Evolutionary conservation across 441 rosid genomes (phyloP).

Genomic region (Gossypium davidsonii): DNA sequence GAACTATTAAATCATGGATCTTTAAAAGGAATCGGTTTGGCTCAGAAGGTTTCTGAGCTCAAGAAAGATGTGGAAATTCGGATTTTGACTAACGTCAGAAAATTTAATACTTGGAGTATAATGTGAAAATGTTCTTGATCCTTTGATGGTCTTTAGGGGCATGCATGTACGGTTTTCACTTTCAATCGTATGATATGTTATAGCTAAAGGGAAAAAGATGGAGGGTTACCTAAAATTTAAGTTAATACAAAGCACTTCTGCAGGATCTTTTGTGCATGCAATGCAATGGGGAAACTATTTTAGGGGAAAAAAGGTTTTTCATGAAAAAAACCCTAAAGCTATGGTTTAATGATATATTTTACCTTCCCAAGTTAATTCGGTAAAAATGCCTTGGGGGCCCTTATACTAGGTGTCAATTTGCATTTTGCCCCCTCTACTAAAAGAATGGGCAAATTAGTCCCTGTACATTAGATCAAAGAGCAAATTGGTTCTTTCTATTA

Average conservation of each 20-base stretch:
- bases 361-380: too few relatives aligned
- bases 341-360: background rate
- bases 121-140: background rate
- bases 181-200: background rate
- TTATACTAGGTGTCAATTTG: too few relatives aligned
- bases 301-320: background rate
- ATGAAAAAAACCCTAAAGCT: background rate
- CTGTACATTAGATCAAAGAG: too few relatives aligned
- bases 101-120: background rate
- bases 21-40: background rate
- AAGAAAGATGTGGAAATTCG: background rate
- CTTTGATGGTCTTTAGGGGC: background rate
- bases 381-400: too few relatives aligned
- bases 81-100: background rate
- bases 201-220: background rate
- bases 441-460: too few relatives aligned
- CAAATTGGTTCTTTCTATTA: too few relatives aligned
- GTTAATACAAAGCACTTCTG: background rate
- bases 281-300: background rate
- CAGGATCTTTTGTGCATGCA: background rate
- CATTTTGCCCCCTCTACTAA: too few relatives aligned
- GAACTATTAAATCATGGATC: background rate
- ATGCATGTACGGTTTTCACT: background rate
- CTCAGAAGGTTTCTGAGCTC: background rate
- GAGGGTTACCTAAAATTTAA: background rate